Evolutionary conservation across 805 yeast genomes (phyloP), one percentile per base, ranked within the genome.

Genomic region (Yarrowia yakushimensis): DNA sequence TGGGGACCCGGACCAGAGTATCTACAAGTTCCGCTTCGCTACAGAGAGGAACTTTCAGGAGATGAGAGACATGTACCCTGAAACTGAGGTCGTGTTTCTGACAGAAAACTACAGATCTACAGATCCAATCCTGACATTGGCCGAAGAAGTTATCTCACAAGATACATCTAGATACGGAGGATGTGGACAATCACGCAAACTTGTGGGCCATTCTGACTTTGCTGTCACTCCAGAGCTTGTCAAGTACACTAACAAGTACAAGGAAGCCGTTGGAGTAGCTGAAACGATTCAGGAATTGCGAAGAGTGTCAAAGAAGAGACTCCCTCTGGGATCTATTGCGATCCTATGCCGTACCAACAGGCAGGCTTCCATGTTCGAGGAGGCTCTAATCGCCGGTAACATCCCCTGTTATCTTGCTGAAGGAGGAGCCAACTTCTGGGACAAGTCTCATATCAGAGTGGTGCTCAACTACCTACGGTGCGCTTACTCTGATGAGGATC

Each of bases 1-100:
- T 1, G 99, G 99, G 0, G 99, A 93, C 70, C 97, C 97, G 0
- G 97, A 94, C 72, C 99, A 93, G 73, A 86, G 96, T 69, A 93
- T 93, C 22, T 93, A 94, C 72, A 90, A 87, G 0, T 93, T 93
- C 68, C 77, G 98, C 65, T 85, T 86, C 68, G 97, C 97, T 0
- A 84, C 84, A 34, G 78, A 86, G 0, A 75, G 77, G 17, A 91
- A 88, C 68, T 89, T 92, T 68, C 74, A 74, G 41, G 76, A 76
- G 13, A 83, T 90, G 88, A 61, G 67, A 0, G 69, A 76, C 63
- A 80, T 69, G 42, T 59, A 25, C 61, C 77, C 82, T 22, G 66
- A 57, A 3, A 65, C 69, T 2, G 67, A 42, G 12, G 68, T 76
- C 5, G 74, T 85, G 1, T 72, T 78, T 10, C 76, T 93, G 52